Evolutionary conservation across 305 asterid genomes (phyloP), one percentile per base, ranked within the genome.

Genomic region (Ilex paraguariensis): DNA sequence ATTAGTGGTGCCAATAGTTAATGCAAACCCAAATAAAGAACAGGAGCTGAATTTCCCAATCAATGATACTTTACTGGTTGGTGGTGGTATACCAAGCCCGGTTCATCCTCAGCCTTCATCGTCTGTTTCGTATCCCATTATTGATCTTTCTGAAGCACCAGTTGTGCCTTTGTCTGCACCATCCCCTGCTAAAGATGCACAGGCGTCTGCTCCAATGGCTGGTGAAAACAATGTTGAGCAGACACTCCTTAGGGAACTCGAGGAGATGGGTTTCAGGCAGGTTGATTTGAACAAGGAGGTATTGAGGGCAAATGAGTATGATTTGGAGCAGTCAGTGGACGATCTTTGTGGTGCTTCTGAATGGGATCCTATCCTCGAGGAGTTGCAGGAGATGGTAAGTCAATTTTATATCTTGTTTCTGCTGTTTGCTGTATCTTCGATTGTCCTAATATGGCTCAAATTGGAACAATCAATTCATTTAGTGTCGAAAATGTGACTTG

Each of bases 341-440:
- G 87, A 78, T 66, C 95, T 90, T 7, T 90, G 87, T 61, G 88
- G 83, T 12, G 82, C 70, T 66, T 54, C 78, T 11, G 92, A 82
- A 66, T 86, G 99, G 96, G 92, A 93, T 56, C 91, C 87, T 32
- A 76, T 86, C 50, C 95, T 86, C 1, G 88, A 84, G 54, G 96
- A 90, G 82, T 87, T 90, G 51, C 60, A 66, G 48, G 95, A 87
- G 69, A 92, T 90, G 98, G 98, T 84, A 75, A 68, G 83, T 74
- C 7, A 28, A 42, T 12, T 17, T 45, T 10, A 39, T 31, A 1
- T 8, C 31, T 28, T n/a, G 44, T 7, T 13, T 40, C 16, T 44
- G 12, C 45, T 55, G 11, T 3, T 15, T 13, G 30, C 28, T 59
- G 13, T 17, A 12, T 6, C 7, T 17, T 6, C 40, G 56, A 17